A percentile compares a stretch with the other conserved stretches of the same genome.
phyloP scores from a whole-genome alignment of 139 green algal species.

The Chlorella ohadii region DNA sequence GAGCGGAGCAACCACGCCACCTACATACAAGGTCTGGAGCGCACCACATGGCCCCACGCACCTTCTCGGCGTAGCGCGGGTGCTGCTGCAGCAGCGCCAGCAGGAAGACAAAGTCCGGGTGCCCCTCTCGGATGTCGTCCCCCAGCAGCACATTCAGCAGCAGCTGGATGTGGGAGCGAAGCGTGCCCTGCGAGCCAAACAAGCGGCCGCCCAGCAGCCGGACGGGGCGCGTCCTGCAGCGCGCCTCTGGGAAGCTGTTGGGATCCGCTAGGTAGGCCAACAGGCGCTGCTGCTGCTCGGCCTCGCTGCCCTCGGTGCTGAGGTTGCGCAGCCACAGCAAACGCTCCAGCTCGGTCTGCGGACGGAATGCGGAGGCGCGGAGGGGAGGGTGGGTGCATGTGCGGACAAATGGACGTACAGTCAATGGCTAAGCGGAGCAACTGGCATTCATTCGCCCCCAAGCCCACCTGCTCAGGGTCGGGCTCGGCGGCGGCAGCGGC shows the following conservation, averaged over 20 bases:
- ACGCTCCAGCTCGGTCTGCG: background rate
- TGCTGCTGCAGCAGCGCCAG: constrained; percentile 1
- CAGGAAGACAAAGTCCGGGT: constrained; percentile 17
- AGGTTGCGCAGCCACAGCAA: background rate
- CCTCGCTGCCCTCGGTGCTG: background rate
- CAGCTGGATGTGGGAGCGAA: constrained; percentile 18
- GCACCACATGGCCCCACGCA: too few species aligned
- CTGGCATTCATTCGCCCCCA: too few species aligned
- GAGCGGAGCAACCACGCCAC: too few species aligned
- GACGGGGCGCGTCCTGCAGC: background rate
- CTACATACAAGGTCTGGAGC: too few species aligned
- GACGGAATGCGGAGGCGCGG: background rate
- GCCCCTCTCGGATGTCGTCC: background rate
- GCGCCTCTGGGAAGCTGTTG: background rate
- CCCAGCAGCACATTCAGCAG: constrained; percentile 15
- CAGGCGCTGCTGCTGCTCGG: constrained; percentile 6
- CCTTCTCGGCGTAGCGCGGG: constrained; percentile 12
- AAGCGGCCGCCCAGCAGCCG: constrained; percentile 1
- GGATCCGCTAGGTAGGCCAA: background rate
- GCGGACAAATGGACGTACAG: too few species aligned
- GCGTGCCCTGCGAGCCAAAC: background rate
- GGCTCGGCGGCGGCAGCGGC: too few species aligned
- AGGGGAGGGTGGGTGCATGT: too few species aligned
- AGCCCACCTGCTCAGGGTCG: too few species aligned
- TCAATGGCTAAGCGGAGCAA: too few species aligned